Base-by-base conservation (phyloP, 2,329 filamentous ascomycete species). In the Pezicula rhizophila region DNA sequence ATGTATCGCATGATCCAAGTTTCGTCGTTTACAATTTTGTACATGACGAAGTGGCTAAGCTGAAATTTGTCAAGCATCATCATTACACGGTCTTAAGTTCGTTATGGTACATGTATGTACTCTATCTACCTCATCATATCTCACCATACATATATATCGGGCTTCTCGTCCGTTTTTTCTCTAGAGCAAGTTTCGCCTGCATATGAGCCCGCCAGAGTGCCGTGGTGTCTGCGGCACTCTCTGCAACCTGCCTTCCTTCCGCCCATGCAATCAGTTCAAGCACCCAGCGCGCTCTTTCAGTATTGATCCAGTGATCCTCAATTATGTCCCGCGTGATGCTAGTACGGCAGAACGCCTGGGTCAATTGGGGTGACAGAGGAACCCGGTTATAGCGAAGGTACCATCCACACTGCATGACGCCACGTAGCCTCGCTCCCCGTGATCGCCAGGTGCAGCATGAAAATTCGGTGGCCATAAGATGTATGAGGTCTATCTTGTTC, bases 391-490 rank as follows among this genome's bases (percentile, higher is more conserved):
- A 46, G 8, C 53, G 53, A 6, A 66, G 45, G 48, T 60, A 56
- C 25, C 48, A 45, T 12, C 58, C 42, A 44, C 60, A 64, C 43
- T 57, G 56, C 31, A 41, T 43, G 17, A 65, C 55, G 47, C 60
- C 60, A 8, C 60, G 55, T n/a, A 64, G 41, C 12, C 57, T 56
- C 12, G 51, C 49, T 35, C 57, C 49, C 8, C 38, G 49, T 11
- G 49, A 34, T 8, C 52, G 52, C 7, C 35, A 23, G 7, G 49
- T 28, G 8, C 47, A 47, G 12, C 48, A 34, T 10, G 62, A 55
- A 50, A 65, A 64, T n/a, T 48, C 51, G 4, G 49, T 44, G 15
- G 62, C 62, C 54, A 64, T 60, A 23, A 53, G 52, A 2, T 47
- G 42, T 3, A 65, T 38, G 8, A 64, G 45, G 17, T 50, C 40